Evolutionary conservation across 2,329 filamentous ascomycete species (phyloP).

Genomic region (Cytospora leucostoma): DNA sequence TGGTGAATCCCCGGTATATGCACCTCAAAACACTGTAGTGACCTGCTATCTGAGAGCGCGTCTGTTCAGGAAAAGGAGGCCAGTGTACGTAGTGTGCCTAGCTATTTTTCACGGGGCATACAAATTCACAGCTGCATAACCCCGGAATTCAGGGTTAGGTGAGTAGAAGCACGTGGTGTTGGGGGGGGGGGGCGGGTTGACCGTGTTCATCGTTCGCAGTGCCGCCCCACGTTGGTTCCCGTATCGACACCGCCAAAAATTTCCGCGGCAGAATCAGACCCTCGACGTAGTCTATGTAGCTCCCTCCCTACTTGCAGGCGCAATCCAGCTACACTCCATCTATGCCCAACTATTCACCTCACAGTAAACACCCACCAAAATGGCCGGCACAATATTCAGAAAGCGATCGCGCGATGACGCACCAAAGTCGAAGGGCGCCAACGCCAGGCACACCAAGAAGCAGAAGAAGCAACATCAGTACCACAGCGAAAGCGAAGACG

Average conservation of each 20-base stretch:
- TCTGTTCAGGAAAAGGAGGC: too few relatives aligned
- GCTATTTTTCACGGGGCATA: too few relatives aligned
- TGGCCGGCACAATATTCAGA: slow-evolving; percentile 36
- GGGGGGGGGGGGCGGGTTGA: too few relatives aligned
- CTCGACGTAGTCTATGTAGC: not conserved
- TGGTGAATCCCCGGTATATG: too few relatives aligned
- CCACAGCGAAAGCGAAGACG: slow-evolving; percentile 49
- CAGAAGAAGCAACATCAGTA: slow-evolving; percentile 47
- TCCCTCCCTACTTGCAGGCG: not conserved
- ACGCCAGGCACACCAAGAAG: slow-evolving; percentile 51
- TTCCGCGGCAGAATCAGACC: slow-evolving; percentile 24
- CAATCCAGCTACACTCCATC: not conserved
- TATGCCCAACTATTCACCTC: not conserved
- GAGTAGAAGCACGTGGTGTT: too few relatives aligned
- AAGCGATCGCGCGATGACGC: slow-evolving; percentile 40
- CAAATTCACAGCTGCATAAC: too few relatives aligned
- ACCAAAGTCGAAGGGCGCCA: slow-evolving; percentile 36
- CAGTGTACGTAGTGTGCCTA: too few relatives aligned
- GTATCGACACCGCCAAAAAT: slow-evolving; percentile 24
- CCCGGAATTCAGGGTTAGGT: too few relatives aligned
- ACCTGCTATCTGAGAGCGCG: too few relatives aligned
- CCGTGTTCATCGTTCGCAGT: not conserved
- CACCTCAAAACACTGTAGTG: too few relatives aligned
- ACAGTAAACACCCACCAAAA: slow-evolving; percentile 21
- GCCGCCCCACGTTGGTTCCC: not conserved